These are phyloP conservation scores for Draba incana DNA, from an alignment of 345 rosid species.

Conservation along the genomic window DNA sequence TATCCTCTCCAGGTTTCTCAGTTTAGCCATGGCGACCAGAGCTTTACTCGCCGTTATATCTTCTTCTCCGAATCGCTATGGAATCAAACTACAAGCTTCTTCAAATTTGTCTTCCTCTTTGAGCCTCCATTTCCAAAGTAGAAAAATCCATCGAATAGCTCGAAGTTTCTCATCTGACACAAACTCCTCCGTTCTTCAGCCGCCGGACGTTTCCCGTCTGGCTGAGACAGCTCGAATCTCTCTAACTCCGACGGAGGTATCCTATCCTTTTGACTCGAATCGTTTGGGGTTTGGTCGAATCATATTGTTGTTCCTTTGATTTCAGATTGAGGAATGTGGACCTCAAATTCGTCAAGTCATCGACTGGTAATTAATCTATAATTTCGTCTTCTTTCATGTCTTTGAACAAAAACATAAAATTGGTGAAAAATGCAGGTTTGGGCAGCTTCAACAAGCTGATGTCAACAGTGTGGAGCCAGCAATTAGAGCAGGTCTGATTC, in stretches of 20 bases:
- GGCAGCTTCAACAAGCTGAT: constrained; percentile 89
- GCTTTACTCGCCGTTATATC: constrained; percentile 36
- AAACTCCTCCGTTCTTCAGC: constrained; percentile 52
- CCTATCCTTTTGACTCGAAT: background rate
- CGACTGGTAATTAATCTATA: constrained; percentile 52
- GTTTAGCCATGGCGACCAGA: constrained; percentile 43
- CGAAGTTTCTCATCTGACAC: constrained; percentile 46
- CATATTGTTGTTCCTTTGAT: background rate
- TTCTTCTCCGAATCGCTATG: constrained; percentile 16
- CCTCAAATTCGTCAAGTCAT: constrained; percentile 73
- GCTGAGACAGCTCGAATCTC: constrained; percentile 89
- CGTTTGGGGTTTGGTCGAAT: background rate
- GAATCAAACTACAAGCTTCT: background rate
- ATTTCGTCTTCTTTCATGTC: background rate
- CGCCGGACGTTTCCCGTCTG: constrained; percentile 66
- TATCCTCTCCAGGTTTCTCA: background rate
- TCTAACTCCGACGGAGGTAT: constrained; percentile 65
- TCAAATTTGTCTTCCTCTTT: background rate
- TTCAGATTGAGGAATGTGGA: constrained; percentile 65
- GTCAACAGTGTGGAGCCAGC: constrained; percentile 76
- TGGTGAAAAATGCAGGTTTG: constrained; percentile 62
- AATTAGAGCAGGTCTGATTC: constrained; percentile 69
- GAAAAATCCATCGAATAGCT: constrained; percentile 11
- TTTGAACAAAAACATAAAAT: background rate
- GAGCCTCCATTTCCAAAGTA: constrained; percentile 8